Evolutionary conservation across 345 rosid genomes (phyloP).

Genomic region (Mangifera indica): DNA sequence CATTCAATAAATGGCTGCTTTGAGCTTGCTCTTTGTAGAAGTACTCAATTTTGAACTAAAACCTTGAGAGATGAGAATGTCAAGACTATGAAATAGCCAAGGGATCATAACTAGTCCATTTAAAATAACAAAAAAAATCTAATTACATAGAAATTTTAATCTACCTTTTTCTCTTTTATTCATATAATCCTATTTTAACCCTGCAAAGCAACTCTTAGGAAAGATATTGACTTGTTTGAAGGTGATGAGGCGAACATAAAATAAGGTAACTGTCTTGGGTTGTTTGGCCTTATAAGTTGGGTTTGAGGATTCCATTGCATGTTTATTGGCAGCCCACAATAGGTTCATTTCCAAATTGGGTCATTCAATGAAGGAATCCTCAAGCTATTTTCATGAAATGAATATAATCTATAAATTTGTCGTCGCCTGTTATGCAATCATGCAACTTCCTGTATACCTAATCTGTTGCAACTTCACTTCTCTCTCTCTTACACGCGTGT

Average conservation of each 20-base stretch:
- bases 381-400: not conserved
- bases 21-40: not conserved
- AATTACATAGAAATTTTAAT: not conserved
- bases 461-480: not conserved
- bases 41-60: not conserved
- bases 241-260: not conserved
- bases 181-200: not conserved
- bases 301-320: not conserved
- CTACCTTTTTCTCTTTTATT: not conserved
- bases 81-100: not conserved
- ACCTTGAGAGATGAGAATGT: not conserved
- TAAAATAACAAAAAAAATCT: not conserved
- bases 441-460: not conserved
- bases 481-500: not conserved
- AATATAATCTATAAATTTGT: not conserved
- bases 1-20: not conserved
- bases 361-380: not conserved
- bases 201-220: not conserved
- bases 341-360: not conserved
- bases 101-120: not conserved
- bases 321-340: not conserved
- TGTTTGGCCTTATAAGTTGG: not conserved
- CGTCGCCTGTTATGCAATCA: not conserved
- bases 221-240: not conserved
- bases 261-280: not conserved